phyloP scores from a whole-genome alignment of 2,329 filamentous ascomycete genomes.

The Pestalotiopsis sp. region DNA sequence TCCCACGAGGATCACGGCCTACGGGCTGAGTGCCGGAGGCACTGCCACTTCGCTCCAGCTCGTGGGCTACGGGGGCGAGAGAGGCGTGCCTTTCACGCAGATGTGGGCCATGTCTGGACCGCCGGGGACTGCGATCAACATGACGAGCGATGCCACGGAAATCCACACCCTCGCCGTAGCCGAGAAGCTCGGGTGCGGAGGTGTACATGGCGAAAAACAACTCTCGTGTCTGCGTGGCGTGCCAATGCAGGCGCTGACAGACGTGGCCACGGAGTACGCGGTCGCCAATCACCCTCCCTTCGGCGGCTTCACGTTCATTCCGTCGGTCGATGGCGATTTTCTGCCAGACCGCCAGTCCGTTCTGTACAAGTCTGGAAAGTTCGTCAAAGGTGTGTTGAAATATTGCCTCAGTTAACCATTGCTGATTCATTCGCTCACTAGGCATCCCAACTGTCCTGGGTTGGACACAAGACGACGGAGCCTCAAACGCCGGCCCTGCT shows the following conservation, averaged over 20 bases:
- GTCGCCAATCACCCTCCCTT: background rate
- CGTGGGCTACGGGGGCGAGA: constrained; percentile 29
- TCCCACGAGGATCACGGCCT: constrained; percentile 29
- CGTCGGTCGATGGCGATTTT: constrained; percentile 30
- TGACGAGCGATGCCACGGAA: background rate
- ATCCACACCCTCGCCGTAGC: background rate
- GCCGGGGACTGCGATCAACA: background rate
- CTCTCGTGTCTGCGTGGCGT: background rate
- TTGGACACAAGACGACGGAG: constrained; percentile 32
- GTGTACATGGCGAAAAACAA: background rate
- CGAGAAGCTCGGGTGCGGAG: background rate
- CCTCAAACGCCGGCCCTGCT: constrained; percentile 25
- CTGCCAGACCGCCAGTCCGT: constrained; percentile 26
- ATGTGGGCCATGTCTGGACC: constrained; percentile 33
- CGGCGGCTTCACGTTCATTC: constrained; percentile 24
- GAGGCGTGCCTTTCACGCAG: constrained; percentile 34
- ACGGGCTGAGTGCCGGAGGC: background rate
- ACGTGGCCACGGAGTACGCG: background rate
- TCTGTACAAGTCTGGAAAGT: constrained; percentile 24
- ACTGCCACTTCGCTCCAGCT: constrained; percentile 27
- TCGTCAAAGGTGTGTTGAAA: constrained; percentile 18
- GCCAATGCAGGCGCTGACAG: background rate
- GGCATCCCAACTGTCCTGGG: constrained; percentile 23
- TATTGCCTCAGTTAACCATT: background rate
- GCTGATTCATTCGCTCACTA: background rate